A percentile compares a stretch with the other conserved stretches of the same genome.
Conservation (phyloP, 108 stramenopile species). For the Nitzschia palea region DNA sequence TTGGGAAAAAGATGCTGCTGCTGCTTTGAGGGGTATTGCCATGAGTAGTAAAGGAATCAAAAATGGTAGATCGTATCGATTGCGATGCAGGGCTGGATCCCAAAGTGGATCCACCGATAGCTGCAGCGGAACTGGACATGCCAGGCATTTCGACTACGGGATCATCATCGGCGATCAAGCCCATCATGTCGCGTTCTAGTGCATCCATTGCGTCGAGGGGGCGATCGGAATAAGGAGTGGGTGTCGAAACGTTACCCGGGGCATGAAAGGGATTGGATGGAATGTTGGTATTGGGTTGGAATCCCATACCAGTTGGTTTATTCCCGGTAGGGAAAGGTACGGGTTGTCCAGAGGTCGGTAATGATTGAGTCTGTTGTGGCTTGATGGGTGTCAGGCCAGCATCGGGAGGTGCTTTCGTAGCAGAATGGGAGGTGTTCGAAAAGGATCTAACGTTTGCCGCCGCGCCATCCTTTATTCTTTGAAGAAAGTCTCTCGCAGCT, state of each 20-base stretch:
- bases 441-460: neutral
- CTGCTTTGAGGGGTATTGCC: neutral
- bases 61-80: constrained; percentile 5
- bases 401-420: too few species aligned
- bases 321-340: too few species aligned
- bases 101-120: neutral
- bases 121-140: neutral
- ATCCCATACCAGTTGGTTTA: neutral
- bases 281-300: neutral
- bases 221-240: neutral
- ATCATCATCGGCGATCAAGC: constrained; percentile 35
- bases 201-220: constrained; percentile 25
- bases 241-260: neutral
- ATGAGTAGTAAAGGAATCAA: neutral
- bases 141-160: constrained; percentile 2
- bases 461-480: neutral
- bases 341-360: neutral
- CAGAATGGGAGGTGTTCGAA: neutral
- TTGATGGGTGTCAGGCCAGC: neutral
- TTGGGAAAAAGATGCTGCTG: neutral
- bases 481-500: constrained; percentile 58
- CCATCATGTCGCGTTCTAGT: constrained; percentile 34
- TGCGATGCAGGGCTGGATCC: constrained; percentile 5
- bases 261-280: neutral
- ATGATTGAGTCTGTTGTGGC: neutral